These are phyloP conservation scores for Alternaria gaisen DNA, from an alignment of 2,329 filamentous ascomycete species.

Conservation along the genomic window DNA sequence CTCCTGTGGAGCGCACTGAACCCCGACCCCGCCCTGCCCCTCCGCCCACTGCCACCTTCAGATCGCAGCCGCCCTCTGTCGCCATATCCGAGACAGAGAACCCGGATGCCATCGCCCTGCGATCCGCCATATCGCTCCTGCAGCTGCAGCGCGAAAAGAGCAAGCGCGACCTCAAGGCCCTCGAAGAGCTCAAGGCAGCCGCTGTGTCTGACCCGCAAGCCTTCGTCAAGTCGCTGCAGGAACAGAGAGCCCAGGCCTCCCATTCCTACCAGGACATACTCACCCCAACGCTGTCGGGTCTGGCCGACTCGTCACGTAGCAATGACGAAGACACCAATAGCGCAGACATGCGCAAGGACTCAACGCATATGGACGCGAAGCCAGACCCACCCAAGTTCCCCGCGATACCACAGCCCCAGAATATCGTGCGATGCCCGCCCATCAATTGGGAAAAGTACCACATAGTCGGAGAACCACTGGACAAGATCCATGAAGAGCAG, in stretches of 20 bases:
- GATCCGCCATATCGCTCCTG: slow-evolving; percentile 83
- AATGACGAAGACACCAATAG: slow-evolving; percentile 32
- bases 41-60: slow-evolving; percentile 49
- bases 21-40: slow-evolving; percentile 37
- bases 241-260: slow-evolving; percentile 61
- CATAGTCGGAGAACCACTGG: slow-evolving; percentile 83
- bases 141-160: slow-evolving; percentile 86
- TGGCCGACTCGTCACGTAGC: slow-evolving; percentile 39
- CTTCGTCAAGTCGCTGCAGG: slow-evolving; percentile 74
- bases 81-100: slow-evolving; percentile 66
- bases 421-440: slow-evolving; percentile 83
- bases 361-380: slow-evolving; percentile 27
- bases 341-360: slow-evolving; percentile 41
- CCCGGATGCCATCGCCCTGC: slow-evolving; percentile 86
- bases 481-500: slow-evolving; percentile 86
- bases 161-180: slow-evolving; percentile 73
- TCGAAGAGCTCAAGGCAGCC: slow-evolving; percentile 74
- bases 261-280: slow-evolving; percentile 43
- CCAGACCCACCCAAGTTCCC: slow-evolving; percentile 60
- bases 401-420: slow-evolving; percentile 78
- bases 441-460: slow-evolving; percentile 97
- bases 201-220: slow-evolving; percentile 75
- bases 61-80: slow-evolving; percentile 53
- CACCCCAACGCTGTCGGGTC: slow-evolving; percentile 50
- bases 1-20: slow-evolving; percentile 39